phyloP scores from a whole-genome alignment of 78 protist species.

The Protostelium mycophagum region DNA sequence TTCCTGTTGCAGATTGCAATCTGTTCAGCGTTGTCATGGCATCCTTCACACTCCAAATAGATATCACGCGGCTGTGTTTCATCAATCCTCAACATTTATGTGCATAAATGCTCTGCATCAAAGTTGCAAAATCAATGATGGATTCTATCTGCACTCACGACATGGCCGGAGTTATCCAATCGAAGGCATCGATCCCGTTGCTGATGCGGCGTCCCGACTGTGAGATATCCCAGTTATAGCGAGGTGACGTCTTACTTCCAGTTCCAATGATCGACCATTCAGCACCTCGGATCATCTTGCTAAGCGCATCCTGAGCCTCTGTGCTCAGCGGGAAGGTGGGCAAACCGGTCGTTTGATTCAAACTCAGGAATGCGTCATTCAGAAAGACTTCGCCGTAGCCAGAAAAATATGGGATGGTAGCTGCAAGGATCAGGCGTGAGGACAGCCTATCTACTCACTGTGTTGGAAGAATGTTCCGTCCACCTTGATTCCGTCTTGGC shows the following conservation, averaged over 20 bases:
- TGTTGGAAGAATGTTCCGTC: not conserved
- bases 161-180: not conserved
- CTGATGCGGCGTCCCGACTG: not conserved
- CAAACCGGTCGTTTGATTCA: not conserved
- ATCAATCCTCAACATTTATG: too few relatives aligned
- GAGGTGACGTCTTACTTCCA: not conserved
- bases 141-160: too few relatives aligned
- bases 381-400: not conserved
- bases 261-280: not conserved
- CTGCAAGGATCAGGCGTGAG: too few relatives aligned
- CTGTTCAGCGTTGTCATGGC: not conserved
- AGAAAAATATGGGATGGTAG: not conserved
- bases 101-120: too few relatives aligned
- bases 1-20: not conserved
- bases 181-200: not conserved
- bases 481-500: not conserved
- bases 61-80: not conserved
- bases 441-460: not conserved
- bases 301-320: not conserved
- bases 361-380: too few relatives aligned
- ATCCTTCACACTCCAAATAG: not conserved
- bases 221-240: not conserved
- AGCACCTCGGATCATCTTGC: not conserved
- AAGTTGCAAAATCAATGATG: too few relatives aligned
- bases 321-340: not conserved